Percentiles rank a stretch among this genome's conserved stretches.
Evolutionary conservation across 2,329 filamentous ascomycete species (phyloP).

Genomic region (Arthrobotrys pseudoclavata): DNA sequence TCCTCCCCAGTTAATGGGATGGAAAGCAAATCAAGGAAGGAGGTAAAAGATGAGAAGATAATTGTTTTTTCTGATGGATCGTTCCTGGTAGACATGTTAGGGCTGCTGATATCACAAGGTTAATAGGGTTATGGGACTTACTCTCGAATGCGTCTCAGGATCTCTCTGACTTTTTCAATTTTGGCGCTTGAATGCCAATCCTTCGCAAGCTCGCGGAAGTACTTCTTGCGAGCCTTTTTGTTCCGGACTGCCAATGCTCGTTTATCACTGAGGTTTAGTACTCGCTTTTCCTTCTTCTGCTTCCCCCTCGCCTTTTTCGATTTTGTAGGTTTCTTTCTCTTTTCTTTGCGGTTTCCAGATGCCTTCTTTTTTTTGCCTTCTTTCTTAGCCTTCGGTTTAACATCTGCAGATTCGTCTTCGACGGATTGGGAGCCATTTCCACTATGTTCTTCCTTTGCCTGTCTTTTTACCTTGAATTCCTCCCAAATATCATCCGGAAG

Average conservation of each 20-base stretch:
- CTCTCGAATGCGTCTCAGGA: constrained; percentile 69
- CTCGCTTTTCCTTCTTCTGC: constrained; percentile 64
- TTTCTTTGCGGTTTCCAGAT: constrained; percentile 12
- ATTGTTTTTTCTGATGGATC: constrained; percentile 78
- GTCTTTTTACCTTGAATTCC: constrained; percentile 65
- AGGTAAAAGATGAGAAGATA: constrained; percentile 85
- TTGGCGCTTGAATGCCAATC: constrained; percentile 82
- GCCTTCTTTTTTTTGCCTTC: constrained; percentile 30
- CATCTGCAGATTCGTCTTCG: background rate
- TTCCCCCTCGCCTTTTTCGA: constrained; percentile 61
- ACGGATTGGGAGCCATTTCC: background rate
- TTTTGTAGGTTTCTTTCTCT: constrained; percentile 61
- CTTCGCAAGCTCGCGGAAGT: constrained; percentile 62
- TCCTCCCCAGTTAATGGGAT: constrained; percentile 74
- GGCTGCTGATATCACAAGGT: constrained; percentile 63
- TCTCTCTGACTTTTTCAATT: constrained; percentile 76
- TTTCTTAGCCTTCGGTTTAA: constrained; percentile 6
- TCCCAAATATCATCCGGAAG: constrained; percentile 65
- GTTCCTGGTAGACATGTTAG: constrained; percentile 65
- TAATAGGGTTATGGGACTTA: constrained; percentile 66
- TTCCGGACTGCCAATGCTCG: constrained; percentile 77
- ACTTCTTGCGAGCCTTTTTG: constrained; percentile 75
- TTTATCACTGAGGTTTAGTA: constrained; percentile 74
- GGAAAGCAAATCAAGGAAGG: constrained; percentile 81
- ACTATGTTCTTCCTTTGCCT: constrained; percentile 66